Evolutionary conservation across 2,329 filamentous ascomycete genomes (phyloP).

Genomic region (Fusarium scirpi): DNA sequence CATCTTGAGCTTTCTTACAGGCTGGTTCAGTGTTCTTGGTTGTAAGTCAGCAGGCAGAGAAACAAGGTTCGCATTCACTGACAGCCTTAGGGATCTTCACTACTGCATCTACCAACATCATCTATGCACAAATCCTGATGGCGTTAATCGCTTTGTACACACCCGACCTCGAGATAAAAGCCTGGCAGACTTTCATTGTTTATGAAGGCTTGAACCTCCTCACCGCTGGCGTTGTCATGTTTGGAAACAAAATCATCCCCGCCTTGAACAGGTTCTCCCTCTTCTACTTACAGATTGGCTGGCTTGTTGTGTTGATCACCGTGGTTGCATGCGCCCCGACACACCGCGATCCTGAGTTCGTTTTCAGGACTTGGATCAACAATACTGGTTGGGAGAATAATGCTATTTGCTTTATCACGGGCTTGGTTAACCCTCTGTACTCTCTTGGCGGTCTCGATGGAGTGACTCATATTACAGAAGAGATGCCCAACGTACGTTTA

Average conservation of each 20-base stretch:
- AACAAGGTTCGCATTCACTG: accelerated
- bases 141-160: neutral
- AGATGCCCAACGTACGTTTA: constrained; percentile 14
- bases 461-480: constrained; percentile 9
- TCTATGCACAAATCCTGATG: constrained; percentile 6
- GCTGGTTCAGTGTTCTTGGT: constrained; percentile 17
- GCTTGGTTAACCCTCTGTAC: neutral
- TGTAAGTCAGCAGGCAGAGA: no score
- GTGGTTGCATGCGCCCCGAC: constrained; percentile 2
- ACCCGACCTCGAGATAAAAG: neutral
- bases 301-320: constrained; percentile 2
- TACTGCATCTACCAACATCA: constrained; percentile 13
- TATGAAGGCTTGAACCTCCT: constrained; percentile 9
- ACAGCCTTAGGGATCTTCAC: constrained; percentile 11
- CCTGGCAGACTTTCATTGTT: constrained; percentile 11
- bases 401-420: constrained; percentile 9
- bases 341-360: neutral
- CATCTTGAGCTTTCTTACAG: constrained; percentile 1
- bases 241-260: neutral
- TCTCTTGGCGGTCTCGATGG: constrained; percentile 12
- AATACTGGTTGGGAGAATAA: constrained; percentile 7
- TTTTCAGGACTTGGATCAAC: constrained; percentile 25
- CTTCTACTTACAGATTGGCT: neutral
- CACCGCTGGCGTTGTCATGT: constrained; percentile 6
- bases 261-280: constrained; percentile 10